phyloP scores from a whole-genome alignment of 2,329 filamentous ascomycete species.

The Eurotiales sp. region DNA sequence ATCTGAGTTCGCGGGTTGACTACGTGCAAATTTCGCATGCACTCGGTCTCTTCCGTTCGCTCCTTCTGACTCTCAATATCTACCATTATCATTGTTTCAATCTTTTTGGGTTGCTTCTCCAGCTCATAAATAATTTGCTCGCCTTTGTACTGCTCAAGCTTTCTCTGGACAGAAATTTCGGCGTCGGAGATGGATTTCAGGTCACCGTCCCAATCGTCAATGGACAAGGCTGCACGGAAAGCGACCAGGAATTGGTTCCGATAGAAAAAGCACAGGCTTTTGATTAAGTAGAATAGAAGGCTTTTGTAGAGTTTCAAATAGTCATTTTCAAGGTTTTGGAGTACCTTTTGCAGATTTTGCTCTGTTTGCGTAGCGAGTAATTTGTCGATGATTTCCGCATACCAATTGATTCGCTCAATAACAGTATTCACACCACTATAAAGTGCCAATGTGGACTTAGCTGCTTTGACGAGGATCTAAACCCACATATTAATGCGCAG shows the following conservation, averaged over 20 bases:
- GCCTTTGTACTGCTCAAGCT: neutral
- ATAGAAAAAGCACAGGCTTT: constrained; percentile 38
- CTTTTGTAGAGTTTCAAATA: constrained; percentile 37
- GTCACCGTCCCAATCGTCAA: constrained; percentile 35
- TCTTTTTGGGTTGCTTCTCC: no score
- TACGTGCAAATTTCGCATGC: constrained; percentile 23
- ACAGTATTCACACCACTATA: neutral
- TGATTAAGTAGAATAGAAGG: constrained; percentile 41
- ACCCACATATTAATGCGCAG: neutral
- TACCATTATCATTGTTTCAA: no score
- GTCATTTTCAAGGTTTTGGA: constrained; percentile 18
- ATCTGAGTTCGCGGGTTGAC: constrained; percentile 21
- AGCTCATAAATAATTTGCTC: neutral
- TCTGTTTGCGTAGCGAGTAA: neutral
- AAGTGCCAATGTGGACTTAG: neutral
- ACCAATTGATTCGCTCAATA: neutral
- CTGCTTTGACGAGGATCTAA: neutral
- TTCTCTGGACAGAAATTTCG: neutral
- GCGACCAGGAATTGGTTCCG: constrained; percentile 25
- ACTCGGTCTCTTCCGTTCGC: neutral
- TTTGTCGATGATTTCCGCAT: neutral
- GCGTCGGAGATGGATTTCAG: constrained; percentile 22
- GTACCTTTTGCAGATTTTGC: neutral
- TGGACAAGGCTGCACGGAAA: constrained; percentile 26
- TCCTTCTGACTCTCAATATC: neutral